phyloP scores from a whole-genome alignment of 129 eudicot genomes.

The Centrapalus pauciflorus region DNA sequence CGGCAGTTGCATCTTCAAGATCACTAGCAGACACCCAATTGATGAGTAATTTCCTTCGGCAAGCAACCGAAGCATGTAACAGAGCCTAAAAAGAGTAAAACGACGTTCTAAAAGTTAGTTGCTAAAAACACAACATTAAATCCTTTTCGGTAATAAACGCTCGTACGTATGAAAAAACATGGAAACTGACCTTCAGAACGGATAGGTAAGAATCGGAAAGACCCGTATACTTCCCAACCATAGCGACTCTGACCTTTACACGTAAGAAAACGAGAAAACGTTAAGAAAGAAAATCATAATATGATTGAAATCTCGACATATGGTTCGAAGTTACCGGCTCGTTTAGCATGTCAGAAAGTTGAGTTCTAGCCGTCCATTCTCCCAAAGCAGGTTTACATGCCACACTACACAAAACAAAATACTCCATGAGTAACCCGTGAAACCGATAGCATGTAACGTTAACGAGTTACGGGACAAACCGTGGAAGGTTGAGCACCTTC shows the following conservation, averaged over 20 bases:
- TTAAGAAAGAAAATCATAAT: not conserved
- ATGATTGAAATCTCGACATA: not conserved
- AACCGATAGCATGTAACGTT: not conserved
- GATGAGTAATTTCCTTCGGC: slow-evolving; percentile 50
- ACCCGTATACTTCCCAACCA: slow-evolving; percentile 67
- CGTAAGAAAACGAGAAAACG: not conserved
- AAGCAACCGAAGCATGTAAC: slow-evolving; percentile 69
- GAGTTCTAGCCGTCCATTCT: too few species aligned
- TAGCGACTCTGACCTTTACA: slow-evolving; percentile 50
- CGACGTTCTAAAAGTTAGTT: too few species aligned
- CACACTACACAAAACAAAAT: not conserved
- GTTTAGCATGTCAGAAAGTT: too few species aligned
- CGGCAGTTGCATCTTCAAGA: slow-evolving; percentile 80
- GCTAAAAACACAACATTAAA: too few species aligned
- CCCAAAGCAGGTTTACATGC: too few species aligned
- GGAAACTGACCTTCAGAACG: slow-evolving; percentile 40
- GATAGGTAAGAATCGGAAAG: slow-evolving; percentile 61
- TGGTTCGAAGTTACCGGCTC: too few species aligned
- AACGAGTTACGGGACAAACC: not conserved
- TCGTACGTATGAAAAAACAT: not conserved
- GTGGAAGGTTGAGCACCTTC: not conserved
- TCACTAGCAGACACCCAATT: slow-evolving; percentile 71
- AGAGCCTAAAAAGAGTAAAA: slow-evolving; percentile 44
- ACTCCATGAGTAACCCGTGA: not conserved
- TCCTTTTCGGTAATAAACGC: not conserved